Base-by-base conservation (phyloP, 2,329 filamentous ascomycete genomes). In the Colletotrichum australisinense region DNA sequence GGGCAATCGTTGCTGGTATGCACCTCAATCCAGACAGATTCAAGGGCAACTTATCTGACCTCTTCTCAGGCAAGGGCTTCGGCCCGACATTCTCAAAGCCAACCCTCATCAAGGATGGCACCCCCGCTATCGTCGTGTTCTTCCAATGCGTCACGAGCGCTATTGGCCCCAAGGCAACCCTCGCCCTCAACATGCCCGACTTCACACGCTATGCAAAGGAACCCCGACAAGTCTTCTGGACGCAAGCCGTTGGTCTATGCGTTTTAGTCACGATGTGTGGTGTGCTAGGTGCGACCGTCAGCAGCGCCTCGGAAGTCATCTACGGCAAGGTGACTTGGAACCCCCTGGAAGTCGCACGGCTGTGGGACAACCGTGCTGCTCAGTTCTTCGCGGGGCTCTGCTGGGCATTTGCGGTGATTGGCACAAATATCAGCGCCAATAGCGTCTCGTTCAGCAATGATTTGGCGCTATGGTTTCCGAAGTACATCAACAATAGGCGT, bases 361-460 rank as follows among this genome's bases (percentile, higher is more conserved):
- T 76, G 9, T 82, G 80, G 79, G 56, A 73, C 1, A 77, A 42
- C 69, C 76, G 80, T 9, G 79, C 80, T 6, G 80, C 79, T 8
- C 78, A 78, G 19, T 81, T 81, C 71, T 81, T 81, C 69, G 76
- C 75, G 26, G 75, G 75, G 1, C 35, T 78, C n/a, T 71, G 74
- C 30, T 81, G 79, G 76, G 72, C 77, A 0, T 81, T 89, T 4
- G 86, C 86, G 1, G 83, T 86, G 16, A 83, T 89, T 5, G 85
- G 87, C n/a, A 86, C 86, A 7, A 90, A 89, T 75, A 84, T 89
- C 66, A 84, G 84, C 1, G 86, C 87, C 3, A 90, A 90, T 77
- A 84, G 82, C 0, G 84, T 90, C 70, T 86, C 86, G 1, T 87
- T 86, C 16, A 88, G 87, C 8, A 90, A 88, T 72, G 88, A 90